Percentiles rank a stretch among this genome's conserved stretches.
phyloP scores from a whole-genome alignment of 441 rosid species.

The Pelargonium myrrhifolium region DNA sequence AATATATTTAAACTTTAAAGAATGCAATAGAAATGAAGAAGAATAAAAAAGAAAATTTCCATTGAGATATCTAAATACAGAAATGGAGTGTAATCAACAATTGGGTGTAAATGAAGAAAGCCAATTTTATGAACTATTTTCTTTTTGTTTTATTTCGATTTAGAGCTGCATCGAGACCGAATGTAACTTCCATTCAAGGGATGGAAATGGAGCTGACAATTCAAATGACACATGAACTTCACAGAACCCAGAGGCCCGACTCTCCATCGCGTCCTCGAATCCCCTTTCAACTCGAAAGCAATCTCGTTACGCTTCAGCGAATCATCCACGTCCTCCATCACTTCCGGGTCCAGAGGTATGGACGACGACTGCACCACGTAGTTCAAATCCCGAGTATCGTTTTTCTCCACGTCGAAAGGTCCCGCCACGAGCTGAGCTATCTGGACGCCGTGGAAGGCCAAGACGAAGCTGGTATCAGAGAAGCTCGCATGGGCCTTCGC shows the following conservation, averaged over 20 bases:
- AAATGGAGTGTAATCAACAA: too few relatives aligned
- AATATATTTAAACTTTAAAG: too few relatives aligned
- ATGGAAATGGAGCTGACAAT: conserved; percentile 54
- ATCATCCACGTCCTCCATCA: conserved; percentile 29
- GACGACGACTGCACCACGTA: conserved; percentile 52
- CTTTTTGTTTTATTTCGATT: conserved; percentile 31
- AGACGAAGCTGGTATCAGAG: conserved; percentile 28
- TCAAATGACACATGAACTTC: conserved; percentile 40
- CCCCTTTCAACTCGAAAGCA: conserved; percentile 57
- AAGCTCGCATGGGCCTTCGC: conserved; percentile 54
- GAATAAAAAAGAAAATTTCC: too few relatives aligned
- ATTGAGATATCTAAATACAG: too few relatives aligned
- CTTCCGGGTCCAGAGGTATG: conserved; percentile 43
- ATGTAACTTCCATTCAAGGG: conserved; percentile 34
- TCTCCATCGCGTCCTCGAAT: conserved; percentile 54
- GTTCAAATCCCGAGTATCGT: conserved; percentile 26
- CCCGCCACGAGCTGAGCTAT: conserved; percentile 40
- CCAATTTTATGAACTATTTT: too few relatives aligned
- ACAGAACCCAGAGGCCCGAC: conserved; percentile 61
- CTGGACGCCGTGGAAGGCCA: conserved; percentile 38
- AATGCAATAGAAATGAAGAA: too few relatives aligned
- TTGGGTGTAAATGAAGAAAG: too few relatives aligned
- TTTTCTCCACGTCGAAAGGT: conserved; percentile 51
- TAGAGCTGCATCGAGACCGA: conserved; percentile 46
- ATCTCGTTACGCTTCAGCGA: conserved; percentile 41